phyloP scores from a whole-genome alignment of 208 protist genomes.

The Crithidia fasciculata region DNA sequence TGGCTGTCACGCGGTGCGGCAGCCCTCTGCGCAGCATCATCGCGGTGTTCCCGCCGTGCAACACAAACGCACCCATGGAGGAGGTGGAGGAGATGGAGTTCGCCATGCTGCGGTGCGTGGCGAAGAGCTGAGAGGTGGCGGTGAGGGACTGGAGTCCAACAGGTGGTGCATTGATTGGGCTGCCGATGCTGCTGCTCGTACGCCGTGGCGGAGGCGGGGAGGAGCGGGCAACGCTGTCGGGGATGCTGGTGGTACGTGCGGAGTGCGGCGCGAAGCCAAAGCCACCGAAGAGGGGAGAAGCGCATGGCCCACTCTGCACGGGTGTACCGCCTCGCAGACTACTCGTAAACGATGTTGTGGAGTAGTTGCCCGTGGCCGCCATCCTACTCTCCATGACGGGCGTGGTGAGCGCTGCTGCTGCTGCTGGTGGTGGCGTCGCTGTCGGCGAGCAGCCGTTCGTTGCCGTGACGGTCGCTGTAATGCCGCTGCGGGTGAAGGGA shows the following conservation, averaged over 20 bases:
- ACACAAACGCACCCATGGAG: constrained; percentile 31
- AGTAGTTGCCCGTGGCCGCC: too few species aligned
- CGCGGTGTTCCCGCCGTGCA: constrained; percentile 15
- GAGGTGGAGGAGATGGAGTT: constrained; percentile 18
- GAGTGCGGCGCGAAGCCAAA: constrained; percentile 8
- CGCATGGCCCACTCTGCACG: background rate
- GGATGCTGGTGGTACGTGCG: constrained; percentile 9
- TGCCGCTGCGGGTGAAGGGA: background rate
- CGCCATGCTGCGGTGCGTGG: background rate
- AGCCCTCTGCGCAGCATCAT: constrained; percentile 24
- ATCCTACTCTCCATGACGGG: too few species aligned
- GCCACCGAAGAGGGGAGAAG: background rate
- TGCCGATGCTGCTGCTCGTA: background rate
- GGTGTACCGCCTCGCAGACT: background rate
- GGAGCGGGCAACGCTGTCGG: too few species aligned
- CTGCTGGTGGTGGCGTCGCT: background rate
- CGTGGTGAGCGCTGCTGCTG: too few species aligned
- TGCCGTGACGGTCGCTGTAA: background rate
- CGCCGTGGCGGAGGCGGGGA: too few species aligned
- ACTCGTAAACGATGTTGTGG: too few species aligned
- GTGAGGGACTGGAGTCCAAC: constrained; percentile 3
- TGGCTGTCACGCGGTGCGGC: background rate
- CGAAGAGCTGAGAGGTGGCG: constrained; percentile 3
- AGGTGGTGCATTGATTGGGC: background rate
- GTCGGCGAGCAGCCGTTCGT: background rate